These are phyloP conservation scores for Termitomyces sp. DNA, from an alignment of 768 basidiomycete genomes.

Conservation along the genomic window DNA sequence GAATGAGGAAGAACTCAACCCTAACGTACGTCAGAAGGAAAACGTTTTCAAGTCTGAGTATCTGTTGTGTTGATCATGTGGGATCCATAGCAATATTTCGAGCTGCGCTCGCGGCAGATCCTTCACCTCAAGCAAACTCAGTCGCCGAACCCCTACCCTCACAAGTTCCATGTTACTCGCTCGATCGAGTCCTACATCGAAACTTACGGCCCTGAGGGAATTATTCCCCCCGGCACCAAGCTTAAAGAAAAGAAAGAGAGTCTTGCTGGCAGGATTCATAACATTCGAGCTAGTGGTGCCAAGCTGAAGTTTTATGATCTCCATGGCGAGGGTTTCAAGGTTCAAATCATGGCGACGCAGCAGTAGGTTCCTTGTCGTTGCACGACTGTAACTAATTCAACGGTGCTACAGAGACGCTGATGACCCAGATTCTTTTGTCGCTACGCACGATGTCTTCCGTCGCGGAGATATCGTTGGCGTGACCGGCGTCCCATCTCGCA, in stretches of 20 bases:
- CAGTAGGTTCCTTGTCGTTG: slow-evolving; percentile 45
- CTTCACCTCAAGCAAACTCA: slow-evolving; percentile 79
- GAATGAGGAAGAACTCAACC: slow-evolving; percentile 82
- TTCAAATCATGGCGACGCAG: slow-evolving; percentile 91
- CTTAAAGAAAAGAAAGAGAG: slow-evolving; percentile 51
- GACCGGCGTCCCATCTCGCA: slow-evolving; percentile 81
- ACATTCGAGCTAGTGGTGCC: slow-evolving; percentile 73
- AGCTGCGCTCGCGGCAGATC: slow-evolving; percentile 86
- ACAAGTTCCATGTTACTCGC: slow-evolving; percentile 91
- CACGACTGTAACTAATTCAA: neutral
- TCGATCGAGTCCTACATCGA: slow-evolving; percentile 73
- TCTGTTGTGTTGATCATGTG: slow-evolving; percentile 1
- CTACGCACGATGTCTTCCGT: slow-evolving; percentile 80
- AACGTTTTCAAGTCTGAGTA: neutral
- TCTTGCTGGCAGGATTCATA: slow-evolving; percentile 89
- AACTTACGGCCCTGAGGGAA: slow-evolving; percentile 67
- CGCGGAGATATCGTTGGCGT: slow-evolving; percentile 97
- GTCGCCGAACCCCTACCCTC: slow-evolving; percentile 92
- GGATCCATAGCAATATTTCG: slow-evolving; percentile 89
- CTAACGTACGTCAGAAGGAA: slow-evolving; percentile 60
- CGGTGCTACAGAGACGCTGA: slow-evolving; percentile 52
- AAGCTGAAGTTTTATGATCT: slow-evolving; percentile 95
- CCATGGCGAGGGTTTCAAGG: slow-evolving; percentile 85
- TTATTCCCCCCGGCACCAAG: slow-evolving; percentile 62
- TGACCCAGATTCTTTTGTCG: slow-evolving; percentile 58